Conservation (phyloP, 768 basidiomycete species). For the Tricholoma matsutake region DNA sequence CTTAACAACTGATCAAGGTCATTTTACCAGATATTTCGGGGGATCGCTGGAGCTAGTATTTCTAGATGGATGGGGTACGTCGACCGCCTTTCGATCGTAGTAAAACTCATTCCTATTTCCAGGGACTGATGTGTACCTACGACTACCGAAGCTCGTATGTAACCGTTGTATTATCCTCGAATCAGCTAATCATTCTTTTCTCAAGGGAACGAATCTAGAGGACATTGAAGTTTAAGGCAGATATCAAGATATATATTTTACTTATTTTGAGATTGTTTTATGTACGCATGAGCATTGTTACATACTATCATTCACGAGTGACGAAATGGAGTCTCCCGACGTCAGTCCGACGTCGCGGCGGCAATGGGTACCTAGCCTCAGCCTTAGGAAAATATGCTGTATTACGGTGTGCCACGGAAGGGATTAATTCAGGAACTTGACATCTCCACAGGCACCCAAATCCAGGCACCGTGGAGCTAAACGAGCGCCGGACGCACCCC, state of each 20-base stretch:
- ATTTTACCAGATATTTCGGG: constrained; percentile 65
- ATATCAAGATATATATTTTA: neutral
- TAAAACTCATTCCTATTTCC: constrained; percentile 7
- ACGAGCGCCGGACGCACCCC: neutral
- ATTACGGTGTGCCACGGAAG: neutral
- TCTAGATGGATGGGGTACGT: constrained; percentile 80
- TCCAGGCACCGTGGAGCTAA: neutral
- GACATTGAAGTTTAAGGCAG: constrained; percentile 67
- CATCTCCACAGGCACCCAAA: neutral
- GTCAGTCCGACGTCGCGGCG: neutral
- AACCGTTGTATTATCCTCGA: neutral
- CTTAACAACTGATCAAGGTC: too few relatives aligned
- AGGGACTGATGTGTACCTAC: constrained; percentile 84
- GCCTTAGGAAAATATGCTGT: too few relatives aligned
- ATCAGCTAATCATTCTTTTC: neutral
- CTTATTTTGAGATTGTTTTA: neutral
- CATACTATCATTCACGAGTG: too few relatives aligned
- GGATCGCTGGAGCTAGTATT: constrained; percentile 78
- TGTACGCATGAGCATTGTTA: too few relatives aligned
- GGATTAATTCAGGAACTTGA: neutral
- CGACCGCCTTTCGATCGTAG: neutral
- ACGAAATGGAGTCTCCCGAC: too few relatives aligned
- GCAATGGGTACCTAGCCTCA: neutral
- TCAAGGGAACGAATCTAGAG: constrained; percentile 80
- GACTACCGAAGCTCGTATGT: constrained; percentile 76